Conservation (phyloP, 1,284 basidiomycete genomes). For the Cutaneotrichosporon cutaneum region DNA sequence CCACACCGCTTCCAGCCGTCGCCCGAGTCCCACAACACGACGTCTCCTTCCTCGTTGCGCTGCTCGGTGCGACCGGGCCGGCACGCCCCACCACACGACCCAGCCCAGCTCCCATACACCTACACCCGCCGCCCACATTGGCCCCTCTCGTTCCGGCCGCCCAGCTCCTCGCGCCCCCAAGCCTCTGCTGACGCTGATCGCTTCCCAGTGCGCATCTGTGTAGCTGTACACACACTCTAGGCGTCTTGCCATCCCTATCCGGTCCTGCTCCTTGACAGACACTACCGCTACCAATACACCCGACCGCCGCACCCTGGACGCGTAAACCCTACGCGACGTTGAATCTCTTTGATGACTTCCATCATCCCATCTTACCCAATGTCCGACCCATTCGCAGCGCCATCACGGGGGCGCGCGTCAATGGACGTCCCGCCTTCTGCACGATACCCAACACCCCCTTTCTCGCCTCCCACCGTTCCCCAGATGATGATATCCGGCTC, state of each 20-base stretch:
- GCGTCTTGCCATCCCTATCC: not conserved
- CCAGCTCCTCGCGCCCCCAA: not conserved
- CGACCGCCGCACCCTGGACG: not conserved
- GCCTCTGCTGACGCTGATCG: not conserved
- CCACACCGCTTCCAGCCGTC: not conserved
- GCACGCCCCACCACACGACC: not conserved
- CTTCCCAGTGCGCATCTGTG: not conserved
- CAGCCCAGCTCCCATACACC: not conserved
- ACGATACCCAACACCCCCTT: constrained; percentile 21
- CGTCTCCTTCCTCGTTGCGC: not conserved
- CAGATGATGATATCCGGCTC: constrained; percentile 9
- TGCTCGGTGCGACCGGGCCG: not conserved
- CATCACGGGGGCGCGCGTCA: constrained; percentile 19
- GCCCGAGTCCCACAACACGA: not conserved
- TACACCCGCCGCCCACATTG: no score
- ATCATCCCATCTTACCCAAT: constrained; percentile 22
- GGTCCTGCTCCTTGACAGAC: not conserved
- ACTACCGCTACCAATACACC: not conserved
- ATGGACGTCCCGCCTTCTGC: constrained; percentile 17
- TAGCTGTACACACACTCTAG: not conserved
- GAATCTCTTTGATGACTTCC: constrained; percentile 14
- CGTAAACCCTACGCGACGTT: not conserved
- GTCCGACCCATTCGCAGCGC: constrained; percentile 27
- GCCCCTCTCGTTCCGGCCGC: not conserved
- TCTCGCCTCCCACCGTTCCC: constrained; percentile 13